phyloP scores from a whole-genome alignment of 371 early-diverging fungal species.

The Syncephalastrum monosporum region DNA sequence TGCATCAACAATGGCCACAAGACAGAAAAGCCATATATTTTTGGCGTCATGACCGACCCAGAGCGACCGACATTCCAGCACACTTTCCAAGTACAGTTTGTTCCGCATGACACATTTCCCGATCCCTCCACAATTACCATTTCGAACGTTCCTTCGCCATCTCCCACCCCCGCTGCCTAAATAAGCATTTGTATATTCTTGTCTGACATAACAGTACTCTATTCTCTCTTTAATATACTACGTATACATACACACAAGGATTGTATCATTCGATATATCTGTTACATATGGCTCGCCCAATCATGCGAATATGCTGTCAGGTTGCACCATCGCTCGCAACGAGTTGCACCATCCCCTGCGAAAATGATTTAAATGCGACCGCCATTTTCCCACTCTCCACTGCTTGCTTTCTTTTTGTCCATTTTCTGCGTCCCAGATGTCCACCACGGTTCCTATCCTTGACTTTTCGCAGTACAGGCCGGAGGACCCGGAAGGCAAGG shows the following conservation, averaged over 20 bases:
- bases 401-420: neutral
- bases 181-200: too few relatives aligned
- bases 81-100: constrained; percentile 26
- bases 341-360: too few relatives aligned
- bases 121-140: too few relatives aligned
- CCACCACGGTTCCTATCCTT: constrained; percentile 21
- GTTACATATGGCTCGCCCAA: too few relatives aligned
- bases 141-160: too few relatives aligned
- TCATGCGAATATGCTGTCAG: too few relatives aligned
- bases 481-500: constrained; percentile 11
- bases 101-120: neutral
- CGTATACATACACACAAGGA: too few relatives aligned
- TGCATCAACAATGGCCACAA: constrained; percentile 54
- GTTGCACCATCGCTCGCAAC: too few relatives aligned
- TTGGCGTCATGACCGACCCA: constrained; percentile 41
- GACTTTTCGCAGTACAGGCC: constrained; percentile 27
- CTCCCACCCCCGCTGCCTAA: too few relatives aligned
- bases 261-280: too few relatives aligned
- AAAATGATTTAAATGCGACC: neutral
- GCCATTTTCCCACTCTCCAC: neutral
- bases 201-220: too few relatives aligned
- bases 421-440: neutral
- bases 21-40: constrained; percentile 35
- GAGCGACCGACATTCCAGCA: constrained; percentile 22
- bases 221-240: too few relatives aligned